A percentile compares a stretch with the other conserved stretches of the same genome.
Conservation (phyloP, 2,329 filamentous ascomycete species). For the Tolypocladium endophyticum region DNA sequence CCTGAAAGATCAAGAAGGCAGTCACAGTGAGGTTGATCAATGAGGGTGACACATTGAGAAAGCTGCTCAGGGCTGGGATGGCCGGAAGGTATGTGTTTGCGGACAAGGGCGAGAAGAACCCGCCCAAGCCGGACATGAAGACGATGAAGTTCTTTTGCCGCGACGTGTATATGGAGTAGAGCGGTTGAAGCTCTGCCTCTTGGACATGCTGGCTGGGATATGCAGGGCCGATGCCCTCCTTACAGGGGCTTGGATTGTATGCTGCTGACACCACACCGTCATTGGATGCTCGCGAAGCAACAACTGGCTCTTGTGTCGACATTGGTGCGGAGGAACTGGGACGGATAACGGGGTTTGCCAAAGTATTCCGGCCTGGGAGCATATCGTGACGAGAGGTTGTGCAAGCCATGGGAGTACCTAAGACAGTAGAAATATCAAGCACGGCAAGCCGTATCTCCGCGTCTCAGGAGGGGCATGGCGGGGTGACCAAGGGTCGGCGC, state of each 20-base stretch:
- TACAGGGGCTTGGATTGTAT: neutral
- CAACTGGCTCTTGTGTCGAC: neutral
- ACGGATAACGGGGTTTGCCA: neutral
- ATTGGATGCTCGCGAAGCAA: neutral
- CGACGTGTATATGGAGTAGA: slow-evolving; percentile 3
- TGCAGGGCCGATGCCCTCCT: neutral
- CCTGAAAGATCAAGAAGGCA: neutral
- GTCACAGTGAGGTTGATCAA: neutral
- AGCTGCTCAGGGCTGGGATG: neutral
- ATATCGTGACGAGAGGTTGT: neutral
- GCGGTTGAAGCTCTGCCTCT: neutral
- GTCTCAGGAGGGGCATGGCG: neutral
- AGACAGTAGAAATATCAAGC: neutral
- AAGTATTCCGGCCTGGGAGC: neutral
- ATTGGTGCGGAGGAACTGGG: neutral
- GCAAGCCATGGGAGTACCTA: too few species aligned
- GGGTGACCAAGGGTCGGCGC: too few species aligned
- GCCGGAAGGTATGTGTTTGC: neutral
- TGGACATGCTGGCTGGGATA: neutral
- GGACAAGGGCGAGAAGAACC: slow-evolving; percentile 1
- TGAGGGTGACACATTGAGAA: neutral
- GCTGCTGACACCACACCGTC: neutral
- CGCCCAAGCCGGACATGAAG: slow-evolving; percentile 3
- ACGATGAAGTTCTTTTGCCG: slow-evolving; percentile 3
- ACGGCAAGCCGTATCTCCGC: neutral